phyloP scores from a whole-genome alignment of 169 alveolate species.

The Plasmodium yoelii region DNA sequence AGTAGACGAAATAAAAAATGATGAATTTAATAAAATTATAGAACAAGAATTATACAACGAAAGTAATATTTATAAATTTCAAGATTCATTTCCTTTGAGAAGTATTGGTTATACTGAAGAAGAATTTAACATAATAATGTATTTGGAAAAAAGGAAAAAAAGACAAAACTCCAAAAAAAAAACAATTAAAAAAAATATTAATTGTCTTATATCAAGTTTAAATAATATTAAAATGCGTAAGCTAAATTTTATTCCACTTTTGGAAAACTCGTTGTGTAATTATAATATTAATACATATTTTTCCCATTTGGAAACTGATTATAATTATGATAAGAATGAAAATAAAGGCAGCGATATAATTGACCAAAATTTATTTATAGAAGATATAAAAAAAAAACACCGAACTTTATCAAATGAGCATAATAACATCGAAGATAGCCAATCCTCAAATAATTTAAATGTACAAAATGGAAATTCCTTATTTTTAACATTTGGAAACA shows the following conservation, averaged over 20 bases:
- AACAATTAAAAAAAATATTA: conserved; percentile 6
- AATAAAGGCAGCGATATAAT: too few relatives aligned
- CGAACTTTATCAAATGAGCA: too few relatives aligned
- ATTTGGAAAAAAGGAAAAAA: conserved; percentile 52
- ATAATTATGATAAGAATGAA: too few relatives aligned
- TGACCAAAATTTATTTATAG: too few relatives aligned
- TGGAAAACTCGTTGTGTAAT: conserved; percentile 36
- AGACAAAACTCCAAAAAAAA: conserved; percentile 14
- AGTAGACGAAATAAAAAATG: conserved; percentile 30
- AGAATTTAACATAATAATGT: conserved; percentile 51
- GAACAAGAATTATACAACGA: conserved; percentile 34
- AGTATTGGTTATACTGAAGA: conserved; percentile 35
- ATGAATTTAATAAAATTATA: conserved; percentile 48
- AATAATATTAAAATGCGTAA: conserved; percentile 14
- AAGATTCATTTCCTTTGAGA: not conserved
- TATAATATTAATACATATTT: conserved; percentile 1
- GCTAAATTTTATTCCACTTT: conserved; percentile 36
- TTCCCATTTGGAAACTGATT: too few relatives aligned
- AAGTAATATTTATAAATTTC: not conserved
- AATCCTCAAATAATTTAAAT: not conserved
- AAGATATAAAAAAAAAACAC: too few relatives aligned
- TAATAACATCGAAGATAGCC: too few relatives aligned
- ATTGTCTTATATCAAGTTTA: conserved; percentile 8
- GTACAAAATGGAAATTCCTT: conserved; percentile 1
- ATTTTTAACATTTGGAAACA: not conserved